phyloP scores from a whole-genome alignment of 1,284 basidiomycete genomes.

The Cryptococcus floricola region DNA sequence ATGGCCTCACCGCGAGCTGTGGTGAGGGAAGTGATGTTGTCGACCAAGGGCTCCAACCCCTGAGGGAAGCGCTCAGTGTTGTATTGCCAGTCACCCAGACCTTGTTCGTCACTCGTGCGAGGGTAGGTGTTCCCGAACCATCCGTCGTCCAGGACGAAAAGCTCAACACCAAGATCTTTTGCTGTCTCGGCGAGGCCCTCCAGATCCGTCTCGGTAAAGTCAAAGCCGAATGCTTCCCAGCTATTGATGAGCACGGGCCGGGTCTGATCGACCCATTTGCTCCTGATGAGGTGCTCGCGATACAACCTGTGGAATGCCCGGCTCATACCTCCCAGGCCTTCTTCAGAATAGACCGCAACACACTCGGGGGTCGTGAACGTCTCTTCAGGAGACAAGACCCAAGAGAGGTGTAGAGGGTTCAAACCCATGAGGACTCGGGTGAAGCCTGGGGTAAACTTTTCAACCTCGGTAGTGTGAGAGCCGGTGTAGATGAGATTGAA shows the following conservation, averaged over 20 bases:
- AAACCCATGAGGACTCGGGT: too few relatives aligned
- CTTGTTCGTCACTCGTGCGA: constrained; percentile 8
- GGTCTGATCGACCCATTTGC: constrained; percentile 9
- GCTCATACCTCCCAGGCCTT: too few relatives aligned
- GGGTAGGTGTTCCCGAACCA: constrained; percentile 31
- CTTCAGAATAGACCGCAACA: too few relatives aligned
- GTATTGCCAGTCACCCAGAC: constrained; percentile 35
- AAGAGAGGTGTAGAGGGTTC: too few relatives aligned
- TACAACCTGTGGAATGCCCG: constrained; percentile 22
- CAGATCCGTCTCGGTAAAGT: constrained; percentile 23
- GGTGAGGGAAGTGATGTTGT: not conserved
- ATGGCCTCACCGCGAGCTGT: constrained; percentile 13
- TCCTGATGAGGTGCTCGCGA: constrained; percentile 23
- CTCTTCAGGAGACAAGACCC: too few relatives aligned
- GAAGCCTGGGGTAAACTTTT: too few relatives aligned
- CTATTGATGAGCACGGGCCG: constrained; percentile 34
- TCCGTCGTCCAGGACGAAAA: constrained; percentile 42
- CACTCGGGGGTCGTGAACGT: too few relatives aligned
- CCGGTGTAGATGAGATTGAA: too few relatives aligned
- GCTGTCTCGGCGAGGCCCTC: constrained; percentile 19
- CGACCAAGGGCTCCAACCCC: constrained; percentile 21
- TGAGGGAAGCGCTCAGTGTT: constrained; percentile 29
- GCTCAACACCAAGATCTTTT: constrained; percentile 24
- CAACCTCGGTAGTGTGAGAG: too few relatives aligned
- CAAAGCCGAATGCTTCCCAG: constrained; percentile 40